These are phyloP conservation scores for Waltiozyma sp. DNA, from an alignment of 1,139 yeast species.

Conservation along the genomic window DNA sequence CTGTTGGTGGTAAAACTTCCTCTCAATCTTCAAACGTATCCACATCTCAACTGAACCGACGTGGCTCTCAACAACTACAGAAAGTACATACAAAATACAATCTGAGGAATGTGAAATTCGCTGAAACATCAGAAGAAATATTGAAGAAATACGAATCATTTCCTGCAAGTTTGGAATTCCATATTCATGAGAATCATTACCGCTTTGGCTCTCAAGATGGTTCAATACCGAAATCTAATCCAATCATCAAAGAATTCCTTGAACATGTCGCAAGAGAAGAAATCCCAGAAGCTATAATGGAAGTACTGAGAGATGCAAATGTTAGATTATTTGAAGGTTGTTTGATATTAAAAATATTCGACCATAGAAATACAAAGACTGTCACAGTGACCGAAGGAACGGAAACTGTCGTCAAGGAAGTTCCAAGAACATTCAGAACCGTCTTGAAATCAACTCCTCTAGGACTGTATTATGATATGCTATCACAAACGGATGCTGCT, in stretches of 20 bases:
- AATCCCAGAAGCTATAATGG: constrained; percentile 84
- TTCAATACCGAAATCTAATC: constrained; percentile 69
- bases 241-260: constrained; percentile 70
- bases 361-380: constrained; percentile 34
- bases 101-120: constrained; percentile 37
- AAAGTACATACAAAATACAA: constrained; percentile 4
- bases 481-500: constrained; percentile 75
- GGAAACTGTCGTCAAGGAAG: constrained; percentile 21
- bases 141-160: constrained; percentile 65
- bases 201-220: constrained; percentile 52
- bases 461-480: constrained; percentile 74
- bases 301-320: constrained; percentile 77
- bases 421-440: constrained; percentile 67
- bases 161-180: constrained; percentile 79
- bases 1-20: neutral
- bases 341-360: constrained; percentile 70
- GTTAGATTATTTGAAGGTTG: constrained; percentile 83
- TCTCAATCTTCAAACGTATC: neutral
- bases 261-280: constrained; percentile 70
- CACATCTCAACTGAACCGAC: constrained; percentile 14
- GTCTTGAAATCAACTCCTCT: constrained; percentile 71
- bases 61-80: constrained; percentile 28
- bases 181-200: constrained; percentile 83
- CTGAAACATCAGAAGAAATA: constrained; percentile 66
- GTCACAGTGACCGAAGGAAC: constrained; percentile 7